Base-by-base conservation (phyloP, 768 basidiomycete species). In the Cantharellus cinnabarinus region DNA sequence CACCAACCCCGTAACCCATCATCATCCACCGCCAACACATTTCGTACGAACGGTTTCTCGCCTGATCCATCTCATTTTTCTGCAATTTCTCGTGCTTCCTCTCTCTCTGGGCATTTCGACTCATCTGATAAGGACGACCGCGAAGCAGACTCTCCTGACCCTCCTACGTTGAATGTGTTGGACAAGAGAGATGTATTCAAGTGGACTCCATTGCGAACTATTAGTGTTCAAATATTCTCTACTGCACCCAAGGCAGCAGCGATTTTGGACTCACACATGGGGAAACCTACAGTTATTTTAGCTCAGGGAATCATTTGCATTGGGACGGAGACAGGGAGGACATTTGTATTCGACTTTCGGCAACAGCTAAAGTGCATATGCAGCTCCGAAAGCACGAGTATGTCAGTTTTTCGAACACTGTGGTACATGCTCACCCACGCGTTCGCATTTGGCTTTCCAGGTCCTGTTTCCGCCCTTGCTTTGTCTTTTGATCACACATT, bases 401-500 rank as follows among this genome's bases (percentile, higher is more conserved):
- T 59, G 15, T 3, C 42, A 10, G 4, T 14, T 10, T 29, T 56
- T 10, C 5, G 4, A 15, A 0, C 37, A 62, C n/a, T 42, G 58
- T 14, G 14, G 68, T 67, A 57, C 10, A 10, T 40, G 2, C 14
- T 34, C 10, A 64, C 63, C 62, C 65, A 68, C 61, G 60, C 61
- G 42, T 40, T 34, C 61, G 56, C 69, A 85, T 84, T 74, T 48
- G 80, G 73, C 64, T 69, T 71, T 2, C 70, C 82, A 5, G 89
- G 89, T 20, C 70, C 87, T 10, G 85, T 90, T 4, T 93, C 87
- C n/a, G 85, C 93, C 1, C 70, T 99, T 10, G 83, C 89, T 0
- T 73, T 99, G 52, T 95, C 93, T 4, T 81, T 88, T 65, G 95
- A 99, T 67, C 89, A 90, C 64, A 97, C 93, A 1, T 95, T 82